Evolutionary conservation across 2,329 filamentous ascomycete species (phyloP).

Genomic region (Beauveria pseudobassiana): DNA sequence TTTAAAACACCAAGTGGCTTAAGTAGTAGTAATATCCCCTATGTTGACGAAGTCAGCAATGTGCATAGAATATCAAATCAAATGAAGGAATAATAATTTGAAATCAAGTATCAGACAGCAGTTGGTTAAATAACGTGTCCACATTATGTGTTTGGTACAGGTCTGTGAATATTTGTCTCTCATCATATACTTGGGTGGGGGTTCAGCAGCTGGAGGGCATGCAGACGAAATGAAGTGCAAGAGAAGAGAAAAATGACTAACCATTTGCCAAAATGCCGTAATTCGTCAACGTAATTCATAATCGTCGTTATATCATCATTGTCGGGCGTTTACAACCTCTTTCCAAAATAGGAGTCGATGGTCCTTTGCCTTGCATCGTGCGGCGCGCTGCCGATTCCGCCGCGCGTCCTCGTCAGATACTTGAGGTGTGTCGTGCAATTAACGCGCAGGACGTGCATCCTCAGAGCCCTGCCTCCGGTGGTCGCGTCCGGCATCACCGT

Average conservation of each 20-base stretch:
- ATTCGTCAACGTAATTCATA: neutral
- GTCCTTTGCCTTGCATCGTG: slow-evolving; percentile 71
- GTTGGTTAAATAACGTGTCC: slow-evolving; percentile 67
- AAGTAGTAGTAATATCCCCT: neutral
- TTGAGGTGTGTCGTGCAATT: slow-evolving; percentile 67
- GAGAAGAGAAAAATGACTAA: slow-evolving; percentile 26
- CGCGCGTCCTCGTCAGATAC: slow-evolving; percentile 69
- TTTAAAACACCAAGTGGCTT: slow-evolving; percentile 24
- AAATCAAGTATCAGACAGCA: slow-evolving; percentile 60
- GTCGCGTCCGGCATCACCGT: slow-evolving; percentile 14
- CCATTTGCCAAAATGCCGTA: slow-evolving; percentile 21
- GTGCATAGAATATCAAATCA: slow-evolving; percentile 3
- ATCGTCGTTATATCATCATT: slow-evolving; percentile 15
- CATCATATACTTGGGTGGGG: slow-evolving; percentile 48
- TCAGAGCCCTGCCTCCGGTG: neutral
- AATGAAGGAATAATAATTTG: slow-evolving; percentile 13
- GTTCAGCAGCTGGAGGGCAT: neutral
- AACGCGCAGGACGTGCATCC: slow-evolving; percentile 45
- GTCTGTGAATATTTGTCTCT: slow-evolving; percentile 68
- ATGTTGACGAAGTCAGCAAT: slow-evolving; percentile 7
- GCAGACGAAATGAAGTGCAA: neutral
- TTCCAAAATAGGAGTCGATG: slow-evolving; percentile 65
- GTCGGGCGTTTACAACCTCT: slow-evolving; percentile 19
- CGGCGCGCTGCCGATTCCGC: slow-evolving; percentile 71
- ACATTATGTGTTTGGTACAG: slow-evolving; percentile 70